Percentiles rank a stretch among this genome's conserved stretches.
These are phyloP conservation scores for Mycena sp. DNA, from an alignment of 1,284 basidiomycete genomes.

Conservation along the genomic window DNA sequence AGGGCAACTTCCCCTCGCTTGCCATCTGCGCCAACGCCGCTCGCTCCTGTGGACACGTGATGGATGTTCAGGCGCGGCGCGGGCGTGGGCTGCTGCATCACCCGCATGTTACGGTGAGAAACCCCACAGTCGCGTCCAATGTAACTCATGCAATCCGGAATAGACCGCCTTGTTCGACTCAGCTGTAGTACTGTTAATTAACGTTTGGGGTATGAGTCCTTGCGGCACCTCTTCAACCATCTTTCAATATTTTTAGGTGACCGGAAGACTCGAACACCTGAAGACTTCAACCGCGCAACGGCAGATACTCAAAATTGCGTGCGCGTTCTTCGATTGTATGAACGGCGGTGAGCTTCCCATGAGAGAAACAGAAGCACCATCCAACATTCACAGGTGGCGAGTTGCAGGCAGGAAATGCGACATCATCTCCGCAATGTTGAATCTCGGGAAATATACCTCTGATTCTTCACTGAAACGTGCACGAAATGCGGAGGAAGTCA, in stretches of 20 bases:
- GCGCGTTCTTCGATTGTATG: conserved; percentile 19
- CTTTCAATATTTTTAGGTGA: neutral
- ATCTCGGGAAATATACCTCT: conserved; percentile 1
- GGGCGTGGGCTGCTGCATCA: conserved; percentile 9
- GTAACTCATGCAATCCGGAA: neutral
- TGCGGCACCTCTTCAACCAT: too few species aligned
- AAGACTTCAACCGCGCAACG: conserved; percentile 8
- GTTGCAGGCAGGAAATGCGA: conserved; percentile 18
- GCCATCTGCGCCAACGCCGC: conserved; percentile 46
- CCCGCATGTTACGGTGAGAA: conserved; percentile 3
- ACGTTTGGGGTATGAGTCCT: conserved; percentile 47
- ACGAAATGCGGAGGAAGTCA: neutral
- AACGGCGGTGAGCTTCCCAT: conserved; percentile 10
- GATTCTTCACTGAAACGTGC: neutral
- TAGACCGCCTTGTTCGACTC: conserved; percentile 16
- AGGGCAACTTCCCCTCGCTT: conserved; percentile 40
- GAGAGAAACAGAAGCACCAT: too few species aligned
- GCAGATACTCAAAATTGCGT: conserved; percentile 16
- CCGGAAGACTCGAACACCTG: neutral
- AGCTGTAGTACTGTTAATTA: conserved; percentile 11
- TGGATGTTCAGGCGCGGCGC: conserved; percentile 27
- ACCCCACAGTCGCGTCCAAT: neutral
- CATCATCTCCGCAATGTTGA: conserved; percentile 20
- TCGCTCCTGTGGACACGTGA: conserved; percentile 38
- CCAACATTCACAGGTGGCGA: conserved; percentile 6